These are phyloP conservation scores for Cryphonectria japonica DNA, from an alignment of 2,329 filamentous ascomycete genomes.

Conservation along the genomic window DNA sequence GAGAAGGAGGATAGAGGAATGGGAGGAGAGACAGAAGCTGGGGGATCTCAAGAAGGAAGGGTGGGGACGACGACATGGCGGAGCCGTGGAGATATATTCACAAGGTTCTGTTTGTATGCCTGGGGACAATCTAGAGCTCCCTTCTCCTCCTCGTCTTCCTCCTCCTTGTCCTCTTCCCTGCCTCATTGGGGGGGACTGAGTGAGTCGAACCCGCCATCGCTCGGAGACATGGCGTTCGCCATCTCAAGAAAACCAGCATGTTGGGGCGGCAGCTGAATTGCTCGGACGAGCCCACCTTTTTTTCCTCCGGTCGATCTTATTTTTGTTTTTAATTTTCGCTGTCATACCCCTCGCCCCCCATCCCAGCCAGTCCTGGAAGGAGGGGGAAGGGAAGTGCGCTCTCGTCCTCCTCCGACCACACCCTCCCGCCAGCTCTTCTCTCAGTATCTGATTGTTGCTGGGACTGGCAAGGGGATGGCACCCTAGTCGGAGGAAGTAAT, in stretches of 20 bases:
- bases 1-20: background rate
- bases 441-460: background rate
- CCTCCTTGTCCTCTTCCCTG: background rate
- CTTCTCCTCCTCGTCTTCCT: too few relatives aligned
- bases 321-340: background rate
- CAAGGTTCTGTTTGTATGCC: background rate
- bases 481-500: background rate
- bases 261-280: background rate
- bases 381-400: too few relatives aligned
- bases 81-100: constrained; percentile 3
- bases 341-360: background rate
- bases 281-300: background rate
- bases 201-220: background rate
- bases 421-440: background rate
- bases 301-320: background rate
- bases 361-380: background rate
- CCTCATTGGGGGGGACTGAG: background rate
- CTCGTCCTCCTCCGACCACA: background rate
- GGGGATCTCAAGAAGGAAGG: background rate
- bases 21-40: background rate
- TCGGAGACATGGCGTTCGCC: background rate
- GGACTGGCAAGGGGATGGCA: background rate
- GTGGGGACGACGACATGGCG: background rate
- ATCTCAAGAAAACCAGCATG: background rate
- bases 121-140: background rate